Base-by-base conservation (phyloP, 2,329 filamentous ascomycete species). In the Aspergillus sp. region DNA sequence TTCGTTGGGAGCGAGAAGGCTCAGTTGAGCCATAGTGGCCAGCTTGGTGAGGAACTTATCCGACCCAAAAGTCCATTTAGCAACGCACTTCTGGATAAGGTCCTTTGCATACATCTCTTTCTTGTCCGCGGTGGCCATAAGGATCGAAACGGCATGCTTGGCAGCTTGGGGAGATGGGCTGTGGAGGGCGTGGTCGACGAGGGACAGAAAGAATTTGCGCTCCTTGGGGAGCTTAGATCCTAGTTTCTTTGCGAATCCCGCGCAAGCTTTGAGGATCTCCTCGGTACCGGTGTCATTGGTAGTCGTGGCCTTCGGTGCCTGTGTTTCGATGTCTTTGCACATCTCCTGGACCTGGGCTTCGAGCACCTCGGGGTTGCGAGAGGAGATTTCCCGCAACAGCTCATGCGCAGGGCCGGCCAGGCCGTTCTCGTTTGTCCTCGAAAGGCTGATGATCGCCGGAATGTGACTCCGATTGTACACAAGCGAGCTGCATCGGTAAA, bases 391-490 rank as follows among this genome's bases (percentile, higher is more conserved):
- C 69, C 92, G 94, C 52, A 98, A 83, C 55, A 98, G 84, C 70
- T 96, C 91, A 70, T 97, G 92, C 1, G 95, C 94, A 14, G 90
- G 87, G 20, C 85, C 80, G 6, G 90, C 91, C 52, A 97, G 81
- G 0, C 88, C 89, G 52, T 90, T 87, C 69, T 93, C 89, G 70
- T 97, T 90, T 10, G 87, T 93, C 69, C 92, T 89, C 11, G 93
- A 92, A 69, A 89, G 90, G 59, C 92, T 89, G 80, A 98, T 91
- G 63, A 98, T 94, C 0, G 91, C 88, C 3, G 93, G 87, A 18
- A 99, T 87, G 72, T 99, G 93, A 72, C 94, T 98, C 70, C 91
- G 88, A 78, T 97, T 99, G 79, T 96, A 97, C 65, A 96, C 85
- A 63, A 99, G 83, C 59, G 91, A 88, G 36, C 91, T 90, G 56